Base-by-base conservation (phyloP, 106 monocot genomes). In the Dendrobium chrysotoxum region DNA sequence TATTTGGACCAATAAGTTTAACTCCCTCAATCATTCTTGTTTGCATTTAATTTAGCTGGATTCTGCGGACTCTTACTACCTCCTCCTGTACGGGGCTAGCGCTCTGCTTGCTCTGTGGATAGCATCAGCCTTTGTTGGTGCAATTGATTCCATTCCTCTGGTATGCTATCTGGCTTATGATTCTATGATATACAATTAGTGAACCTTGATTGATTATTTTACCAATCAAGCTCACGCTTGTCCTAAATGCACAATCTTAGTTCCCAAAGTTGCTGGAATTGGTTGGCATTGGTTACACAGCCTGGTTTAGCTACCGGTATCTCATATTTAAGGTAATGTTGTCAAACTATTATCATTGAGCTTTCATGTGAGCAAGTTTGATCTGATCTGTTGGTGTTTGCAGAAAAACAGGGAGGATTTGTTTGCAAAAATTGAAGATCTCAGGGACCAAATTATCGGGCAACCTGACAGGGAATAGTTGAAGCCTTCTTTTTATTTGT, bases 261-360 rank as follows among this genome's bases (percentile, higher is more conserved):
- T 58, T 94, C 44, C 89, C 94, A 57, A 88, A 94, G 71, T 21
- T 91, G 81, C 78, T 94, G 90, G 94, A 94, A 88, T 35, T 94
- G 70, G 81, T 91, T 41, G 94, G 94, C 28, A 81, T 94, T 76
- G 86, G 84, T 54, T 94, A 79, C 86, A 86, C 89, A 30, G 21
- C 91, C 72, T 94, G 94, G 94, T 94, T 94, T 81, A 89, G 81
- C 65, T 83, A 81, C 38, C 76, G 86, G 28, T 91, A 94, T 86
- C 73, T 94, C 46, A 81, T 94, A 18, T 94, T 91, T 46, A 94
- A 94, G 89, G 94, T 91, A 42, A 78, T 9, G 4, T 44, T 44
- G 8, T 44, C 8, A 44, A 44, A 44, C 5, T 9, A 44, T 44
- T 8, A 6, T 44, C 44, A 44, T 44, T 44, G 44, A 44, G 44